phyloP scores from a whole-genome alignment of 305 asterid species.

The Fraxinus xanthoxyloides region DNA sequence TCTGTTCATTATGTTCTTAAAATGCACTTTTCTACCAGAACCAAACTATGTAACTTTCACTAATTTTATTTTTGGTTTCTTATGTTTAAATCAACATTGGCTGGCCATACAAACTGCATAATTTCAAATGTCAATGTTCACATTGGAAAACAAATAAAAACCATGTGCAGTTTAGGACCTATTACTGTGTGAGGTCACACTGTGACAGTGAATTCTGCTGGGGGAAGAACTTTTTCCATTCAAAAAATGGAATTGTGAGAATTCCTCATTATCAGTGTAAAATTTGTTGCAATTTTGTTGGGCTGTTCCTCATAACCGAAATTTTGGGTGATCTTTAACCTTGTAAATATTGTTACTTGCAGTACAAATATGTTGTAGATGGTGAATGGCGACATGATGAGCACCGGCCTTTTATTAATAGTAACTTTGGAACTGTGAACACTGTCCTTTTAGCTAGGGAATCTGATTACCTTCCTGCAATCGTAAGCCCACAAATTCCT shows the following conservation, averaged over 20 bases:
- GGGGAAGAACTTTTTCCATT: neutral
- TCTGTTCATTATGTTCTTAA: neutral
- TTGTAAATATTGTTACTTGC: slow-evolving; percentile 33
- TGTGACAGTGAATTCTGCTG: neutral
- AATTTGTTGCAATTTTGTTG: slow-evolving; percentile 16
- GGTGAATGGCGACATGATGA: slow-evolving; percentile 98
- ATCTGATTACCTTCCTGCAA: slow-evolving; percentile 49
- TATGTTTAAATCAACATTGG: neutral
- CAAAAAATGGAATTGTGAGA: neutral
- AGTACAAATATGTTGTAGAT: slow-evolving; percentile 95
- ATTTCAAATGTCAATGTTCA: neutral
- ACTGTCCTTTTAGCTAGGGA: slow-evolving; percentile 71
- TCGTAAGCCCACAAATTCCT: slow-evolving; percentile 47
- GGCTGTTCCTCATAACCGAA: neutral
- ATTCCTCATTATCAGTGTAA: neutral
- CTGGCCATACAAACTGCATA: neutral
- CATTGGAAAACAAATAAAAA: neutral
- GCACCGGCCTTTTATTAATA: slow-evolving; percentile 61
- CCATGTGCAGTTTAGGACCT: neutral
- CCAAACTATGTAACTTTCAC: neutral
- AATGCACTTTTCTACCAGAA: neutral
- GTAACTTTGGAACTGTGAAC: slow-evolving; percentile 78
- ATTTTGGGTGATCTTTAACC: slow-evolving; percentile 9
- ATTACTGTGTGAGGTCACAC: neutral
- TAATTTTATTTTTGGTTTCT: neutral